Evolutionary conservation across 257 asterid genomes (phyloP), one percentile per base, ranked within the genome.

Genomic region (Nicotiana sylvestris): DNA sequence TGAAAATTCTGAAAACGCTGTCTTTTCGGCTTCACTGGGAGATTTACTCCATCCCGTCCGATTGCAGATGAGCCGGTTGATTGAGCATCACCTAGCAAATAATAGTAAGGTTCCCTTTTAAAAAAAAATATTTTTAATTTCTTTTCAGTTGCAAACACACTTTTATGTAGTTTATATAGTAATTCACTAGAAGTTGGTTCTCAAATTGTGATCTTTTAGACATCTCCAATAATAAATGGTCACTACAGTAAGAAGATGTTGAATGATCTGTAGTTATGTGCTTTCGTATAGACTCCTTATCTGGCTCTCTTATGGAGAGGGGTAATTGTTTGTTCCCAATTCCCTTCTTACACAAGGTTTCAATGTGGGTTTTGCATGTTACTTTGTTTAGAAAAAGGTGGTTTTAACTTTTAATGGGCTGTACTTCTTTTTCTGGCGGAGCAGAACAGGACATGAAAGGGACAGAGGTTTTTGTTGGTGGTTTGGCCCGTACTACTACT

Each of bases 381-480:
- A 18, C 46, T 27, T 46, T 33, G 35, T 9, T 69, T 12, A 18
- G 13, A 27, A 12, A 77, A 37, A 61, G 43, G 27, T 17, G 30
- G 43, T 32, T 65, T 80, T 62, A 17, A 60, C 68, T 25, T 80
- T 39, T 80, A 46, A 65, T 62, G 61, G 66, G n/a, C 35, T 65
- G 9, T 49, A 4, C 21, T 61, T 80, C 32, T 61, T 51, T 65
- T 43, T 65, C 16, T 65, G 51, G 46, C 32, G 49, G 17, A 16
- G 46, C 83, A 81, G 66, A 81, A 35, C 65, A 86, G 84, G 89
- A 84, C 35, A 81, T 80, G 46, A 87, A 84, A 87, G 95, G 98
- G 70, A 70, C 92, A 21, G 99, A 95, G 83, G 95, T 95, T 30
- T 95, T 93, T 60, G 92, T 95, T 86, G 99, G 98, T 65, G 99